These are phyloP conservation scores for Fusarium sp. DNA, from an alignment of 2,329 filamentous ascomycete species.

Conservation along the genomic window DNA sequence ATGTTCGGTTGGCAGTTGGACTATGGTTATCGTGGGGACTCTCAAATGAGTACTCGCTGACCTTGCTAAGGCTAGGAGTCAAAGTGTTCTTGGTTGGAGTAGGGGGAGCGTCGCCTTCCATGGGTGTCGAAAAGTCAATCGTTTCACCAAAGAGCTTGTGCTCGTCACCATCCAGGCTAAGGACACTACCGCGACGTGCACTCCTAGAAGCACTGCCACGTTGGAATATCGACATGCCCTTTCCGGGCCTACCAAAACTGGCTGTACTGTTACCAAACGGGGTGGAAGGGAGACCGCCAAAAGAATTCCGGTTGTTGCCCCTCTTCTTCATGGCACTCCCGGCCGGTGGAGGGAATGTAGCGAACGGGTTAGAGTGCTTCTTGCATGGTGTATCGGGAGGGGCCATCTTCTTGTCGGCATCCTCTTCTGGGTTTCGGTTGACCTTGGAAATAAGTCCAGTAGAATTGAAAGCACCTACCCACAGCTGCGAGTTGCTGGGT, in stretches of 20 bases:
- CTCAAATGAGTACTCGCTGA: constrained; percentile 53
- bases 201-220: constrained; percentile 59
- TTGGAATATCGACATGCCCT: constrained; percentile 73
- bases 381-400: constrained; percentile 98
- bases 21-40: constrained; percentile 44
- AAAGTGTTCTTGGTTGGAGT: constrained; percentile 84
- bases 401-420: constrained; percentile 65
- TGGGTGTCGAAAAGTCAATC: constrained; percentile 38
- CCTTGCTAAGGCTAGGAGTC: constrained; percentile 53
- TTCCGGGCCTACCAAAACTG: constrained; percentile 64
- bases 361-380: constrained; percentile 76
- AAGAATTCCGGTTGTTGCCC: constrained; percentile 73
- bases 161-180: constrained; percentile 84
- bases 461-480: constrained; percentile 88
- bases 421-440: constrained; percentile 82
- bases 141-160: constrained; percentile 55
- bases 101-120: constrained; percentile 77
- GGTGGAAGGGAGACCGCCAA: constrained; percentile 77
- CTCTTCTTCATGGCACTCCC: constrained; percentile 71
- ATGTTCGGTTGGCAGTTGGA: constrained; percentile 58
- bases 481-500: constrained; percentile 63
- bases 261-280: constrained; percentile 74
- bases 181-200: constrained; percentile 72
- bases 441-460: constrained; percentile 96
- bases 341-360: constrained; percentile 68